Conservation (phyloP, 2,329 filamentous ascomycete species). For the Fusarium scirpi region DNA sequence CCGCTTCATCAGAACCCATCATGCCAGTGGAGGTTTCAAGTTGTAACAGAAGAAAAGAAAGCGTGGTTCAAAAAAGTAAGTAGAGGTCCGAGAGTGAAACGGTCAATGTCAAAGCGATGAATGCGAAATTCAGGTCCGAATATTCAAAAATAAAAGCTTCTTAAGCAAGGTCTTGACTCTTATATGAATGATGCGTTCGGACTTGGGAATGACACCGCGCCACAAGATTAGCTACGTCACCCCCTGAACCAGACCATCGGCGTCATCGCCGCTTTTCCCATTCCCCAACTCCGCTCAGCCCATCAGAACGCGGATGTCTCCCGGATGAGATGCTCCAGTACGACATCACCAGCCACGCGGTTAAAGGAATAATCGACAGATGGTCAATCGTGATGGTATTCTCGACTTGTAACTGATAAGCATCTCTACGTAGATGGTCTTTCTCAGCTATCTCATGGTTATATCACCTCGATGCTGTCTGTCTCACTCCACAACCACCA, state of each 20-base stretch:
- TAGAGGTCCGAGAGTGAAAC: conserved; percentile 20
- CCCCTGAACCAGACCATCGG: conserved; percentile 23
- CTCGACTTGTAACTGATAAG: background rate
- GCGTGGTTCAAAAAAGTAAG: background rate
- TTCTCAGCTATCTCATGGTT: background rate
- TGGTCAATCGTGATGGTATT: conserved; percentile 3
- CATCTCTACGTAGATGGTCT: background rate
- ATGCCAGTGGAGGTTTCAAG: conserved; percentile 17
- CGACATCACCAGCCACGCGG: conserved; percentile 23
- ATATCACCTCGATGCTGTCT: background rate
- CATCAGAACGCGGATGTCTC: background rate
- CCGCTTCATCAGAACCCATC: conserved; percentile 43
- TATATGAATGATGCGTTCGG: conserved; percentile 29
- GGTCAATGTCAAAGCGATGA: background rate
- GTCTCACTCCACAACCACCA: background rate
- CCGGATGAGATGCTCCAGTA: conserved; percentile 17
- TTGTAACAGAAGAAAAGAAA: background rate
- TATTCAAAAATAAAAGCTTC: background rate
- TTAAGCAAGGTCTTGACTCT: conserved; percentile 12
- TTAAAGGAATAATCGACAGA: background rate
- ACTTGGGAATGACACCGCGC: conserved; percentile 33
- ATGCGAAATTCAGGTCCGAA: background rate
- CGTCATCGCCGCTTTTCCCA: conserved; percentile 35
- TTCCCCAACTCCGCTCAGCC: conserved; percentile 11
- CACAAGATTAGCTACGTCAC: conserved; percentile 44